These are phyloP conservation scores for Solanum pinnatisectum DNA, from an alignment of 257 asterid genomes.

Conservation along the genomic window DNA sequence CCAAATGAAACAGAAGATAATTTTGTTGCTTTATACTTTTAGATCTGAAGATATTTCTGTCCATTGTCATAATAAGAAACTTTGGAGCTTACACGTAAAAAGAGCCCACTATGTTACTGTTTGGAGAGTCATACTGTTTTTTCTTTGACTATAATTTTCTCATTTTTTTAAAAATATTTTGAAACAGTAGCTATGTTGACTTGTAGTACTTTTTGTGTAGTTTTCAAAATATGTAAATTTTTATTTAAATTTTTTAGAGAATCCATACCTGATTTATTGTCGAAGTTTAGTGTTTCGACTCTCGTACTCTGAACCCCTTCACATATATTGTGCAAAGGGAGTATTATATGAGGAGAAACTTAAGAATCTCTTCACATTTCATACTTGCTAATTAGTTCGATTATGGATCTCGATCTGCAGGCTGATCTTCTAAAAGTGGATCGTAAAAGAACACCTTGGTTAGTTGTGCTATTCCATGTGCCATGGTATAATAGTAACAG, in stretches of 20 bases:
- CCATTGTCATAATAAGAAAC: background rate
- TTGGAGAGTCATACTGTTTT: background rate
- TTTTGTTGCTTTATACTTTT: background rate
- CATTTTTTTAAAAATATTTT: background rate
- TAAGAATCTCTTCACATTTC: background rate
- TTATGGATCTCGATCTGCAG: constrained; percentile 28
- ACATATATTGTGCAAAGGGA: background rate
- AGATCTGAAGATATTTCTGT: background rate
- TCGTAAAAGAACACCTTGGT: constrained; percentile 76
- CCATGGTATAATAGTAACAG: constrained; percentile 89
- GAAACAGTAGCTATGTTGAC: background rate
- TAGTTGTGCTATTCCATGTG: constrained; percentile 61
- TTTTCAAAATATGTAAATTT: background rate
- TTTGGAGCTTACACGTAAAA: background rate
- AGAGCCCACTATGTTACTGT: background rate
- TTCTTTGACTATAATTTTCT: background rate
- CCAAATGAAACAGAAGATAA: background rate
- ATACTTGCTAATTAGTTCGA: background rate
- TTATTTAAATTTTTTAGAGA: background rate
- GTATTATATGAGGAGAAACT: background rate
- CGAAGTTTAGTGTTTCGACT: background rate
- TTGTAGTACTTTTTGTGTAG: background rate
- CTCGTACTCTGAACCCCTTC: background rate
- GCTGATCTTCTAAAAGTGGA: constrained; percentile 67
- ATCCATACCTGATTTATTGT: background rate